Base-by-base conservation (phyloP, 148 eudicot genomes). In the Persicaria maculosa region DNA sequence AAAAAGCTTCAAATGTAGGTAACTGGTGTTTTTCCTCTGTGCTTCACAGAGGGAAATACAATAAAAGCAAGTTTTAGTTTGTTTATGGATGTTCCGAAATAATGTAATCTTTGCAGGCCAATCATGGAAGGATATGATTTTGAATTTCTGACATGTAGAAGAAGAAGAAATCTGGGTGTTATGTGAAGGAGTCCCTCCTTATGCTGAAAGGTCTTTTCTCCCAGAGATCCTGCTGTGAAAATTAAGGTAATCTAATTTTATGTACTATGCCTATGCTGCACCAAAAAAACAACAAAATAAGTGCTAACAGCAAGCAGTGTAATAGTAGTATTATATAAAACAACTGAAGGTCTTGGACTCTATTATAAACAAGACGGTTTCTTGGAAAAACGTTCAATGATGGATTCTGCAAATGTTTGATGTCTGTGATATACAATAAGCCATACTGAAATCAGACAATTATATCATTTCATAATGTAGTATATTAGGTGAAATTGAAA, bases 161-260 rank as follows among this genome's bases (percentile, higher is more conserved):
- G 77, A 0, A 64, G 77, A 90, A 72, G 96, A 90, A 57, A 71
- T 86, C 19, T 88, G 96, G 90, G 22, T 88, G 31, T 9, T 86
- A 50, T 84, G 86, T 90, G 44, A 90, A 90, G 78, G 96, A 90
- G 78, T 85, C 79, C 73, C 85, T 90, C 14, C 44, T 82, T 16
- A 86, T 84, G 47, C 40, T 90, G 15, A 90, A 77, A 81, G 85
- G 82, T 40, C 82, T 90, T 58, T 90, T 90, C 72, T 87, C 40
- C 91, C 72, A 90, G 92, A 77, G 96, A 88, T 82, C 92, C 92
- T 81, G 82, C 87, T 9, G 85, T 86, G 59, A 91, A 90, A 70
- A 85, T 91, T 90, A 91, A 91, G 92, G 92, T 88, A 9, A 67
- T 44, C 74, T 31, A 15, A 10, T 54, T 67, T 57, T 17, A 0